Evolutionary conservation across 148 eudicot genomes (phyloP).

Genomic region (Diospyros kaki): DNA sequence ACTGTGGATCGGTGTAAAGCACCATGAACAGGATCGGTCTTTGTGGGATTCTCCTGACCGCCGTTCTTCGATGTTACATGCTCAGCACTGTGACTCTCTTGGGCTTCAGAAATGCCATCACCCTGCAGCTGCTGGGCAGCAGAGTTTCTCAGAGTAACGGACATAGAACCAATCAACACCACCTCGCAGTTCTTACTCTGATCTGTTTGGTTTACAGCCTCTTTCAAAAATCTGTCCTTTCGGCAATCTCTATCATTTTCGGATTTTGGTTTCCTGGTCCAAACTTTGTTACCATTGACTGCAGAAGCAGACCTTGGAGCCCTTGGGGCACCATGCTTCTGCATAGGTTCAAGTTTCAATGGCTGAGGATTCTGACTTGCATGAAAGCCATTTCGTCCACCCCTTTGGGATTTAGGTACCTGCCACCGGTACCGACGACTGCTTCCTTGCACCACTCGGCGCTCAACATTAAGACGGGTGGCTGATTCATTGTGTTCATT

Average conservation of each 20-base stretch:
- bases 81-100: conserved; percentile 19
- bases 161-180: conserved; percentile 70
- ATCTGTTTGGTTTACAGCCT: conserved; percentile 25
- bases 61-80: conserved; percentile 23
- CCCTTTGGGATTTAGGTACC: conserved; percentile 49
- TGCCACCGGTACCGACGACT: conserved; percentile 52
- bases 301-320: conserved; percentile 35
- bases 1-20: conserved; percentile 29
- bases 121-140: conserved; percentile 9
- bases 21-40: conserved; percentile 28
- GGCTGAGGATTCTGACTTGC: conserved; percentile 37
- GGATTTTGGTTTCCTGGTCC: conserved; percentile 63
- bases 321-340: conserved; percentile 39
- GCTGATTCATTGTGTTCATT: conserved; percentile 30
- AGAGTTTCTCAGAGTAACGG: conserved; percentile 46
- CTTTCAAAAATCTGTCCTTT: conserved; percentile 19
- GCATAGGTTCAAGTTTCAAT: conserved; percentile 19
- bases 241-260: conserved; percentile 35
- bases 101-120: too few relatives aligned
- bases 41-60: conserved; percentile 29
- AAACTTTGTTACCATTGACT: conserved; percentile 46
- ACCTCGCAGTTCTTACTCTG: conserved; percentile 45
- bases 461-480: conserved; percentile 31
- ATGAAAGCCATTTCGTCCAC: conserved; percentile 35
- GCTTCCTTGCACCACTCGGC: conserved; percentile 19